A percentile compares a stretch with the other conserved stretches of the same genome.
These are phyloP conservation scores for Trifolium pratense DNA, from an alignment of 306 rosid species.

Conservation along the genomic window DNA sequence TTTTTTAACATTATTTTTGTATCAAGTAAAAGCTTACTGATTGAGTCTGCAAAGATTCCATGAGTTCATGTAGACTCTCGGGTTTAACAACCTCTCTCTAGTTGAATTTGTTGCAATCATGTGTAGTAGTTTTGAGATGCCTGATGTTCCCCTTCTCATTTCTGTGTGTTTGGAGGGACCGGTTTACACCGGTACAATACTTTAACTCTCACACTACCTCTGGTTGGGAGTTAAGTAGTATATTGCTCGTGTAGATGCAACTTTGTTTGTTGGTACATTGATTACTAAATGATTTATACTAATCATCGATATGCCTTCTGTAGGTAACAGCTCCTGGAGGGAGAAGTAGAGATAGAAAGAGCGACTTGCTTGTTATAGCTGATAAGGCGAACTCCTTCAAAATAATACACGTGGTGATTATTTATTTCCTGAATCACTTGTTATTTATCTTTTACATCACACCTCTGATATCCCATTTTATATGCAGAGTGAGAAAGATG, in stretches of 20 bases:
- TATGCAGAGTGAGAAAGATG: slow-evolving; percentile 81
- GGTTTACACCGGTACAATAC: background rate
- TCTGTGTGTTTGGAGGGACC: background rate
- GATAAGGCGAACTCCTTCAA: slow-evolving; percentile 86
- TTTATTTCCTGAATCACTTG: slow-evolving; percentile 42
- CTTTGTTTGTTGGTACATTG: slow-evolving; percentile 9
- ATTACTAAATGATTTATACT: slow-evolving; percentile 8
- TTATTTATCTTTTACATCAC: slow-evolving; percentile 15
- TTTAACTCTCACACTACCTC: background rate
- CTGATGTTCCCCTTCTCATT: background rate
- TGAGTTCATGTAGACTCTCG: background rate
- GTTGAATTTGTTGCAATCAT: slow-evolving; percentile 16
- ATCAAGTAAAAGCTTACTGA: background rate
- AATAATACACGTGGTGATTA: slow-evolving; percentile 65
- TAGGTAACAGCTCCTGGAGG: slow-evolving; percentile 93
- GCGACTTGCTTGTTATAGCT: slow-evolving; percentile 79
- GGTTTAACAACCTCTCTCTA: background rate
- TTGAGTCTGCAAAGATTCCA: background rate
- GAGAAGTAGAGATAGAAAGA: slow-evolving; percentile 80
- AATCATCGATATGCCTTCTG: slow-evolving; percentile 32
- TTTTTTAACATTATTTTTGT: slow-evolving; percentile 14
- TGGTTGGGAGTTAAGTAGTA: background rate
- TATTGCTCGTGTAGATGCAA: slow-evolving; percentile 2
- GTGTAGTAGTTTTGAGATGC: background rate
- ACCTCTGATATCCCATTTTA: slow-evolving; percentile 34